phyloP scores from a whole-genome alignment of 805 yeast genomes.

The Cyberlindnera lachancei region DNA sequence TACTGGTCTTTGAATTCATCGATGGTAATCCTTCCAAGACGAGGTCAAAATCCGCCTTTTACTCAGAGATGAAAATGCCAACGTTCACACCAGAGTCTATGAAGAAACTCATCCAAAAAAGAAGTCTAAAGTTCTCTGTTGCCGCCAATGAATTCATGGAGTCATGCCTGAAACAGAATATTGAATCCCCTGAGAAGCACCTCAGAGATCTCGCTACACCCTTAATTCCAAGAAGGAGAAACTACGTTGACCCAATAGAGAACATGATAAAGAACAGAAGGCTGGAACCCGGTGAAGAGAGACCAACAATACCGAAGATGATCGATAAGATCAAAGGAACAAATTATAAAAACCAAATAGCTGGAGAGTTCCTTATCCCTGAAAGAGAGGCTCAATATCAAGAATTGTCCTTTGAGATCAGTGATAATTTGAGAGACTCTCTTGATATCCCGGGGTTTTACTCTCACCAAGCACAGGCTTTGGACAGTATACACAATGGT shows the following conservation, averaged over 20 bases:
- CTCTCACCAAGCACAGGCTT: slow-evolving; percentile 76
- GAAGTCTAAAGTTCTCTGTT: slow-evolving; percentile 45
- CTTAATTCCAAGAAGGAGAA: slow-evolving; percentile 41
- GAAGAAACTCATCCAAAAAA: slow-evolving; percentile 48
- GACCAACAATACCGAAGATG: slow-evolving; percentile 42
- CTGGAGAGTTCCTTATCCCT: slow-evolving; percentile 39
- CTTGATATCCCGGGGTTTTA: slow-evolving; percentile 50
- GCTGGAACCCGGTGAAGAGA: slow-evolving; percentile 19
- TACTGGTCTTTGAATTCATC: slow-evolving; percentile 67
- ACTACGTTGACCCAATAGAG: slow-evolving; percentile 54
- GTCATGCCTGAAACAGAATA: slow-evolving; percentile 22
- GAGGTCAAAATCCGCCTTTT: slow-evolving; percentile 36
- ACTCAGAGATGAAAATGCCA: slow-evolving; percentile 40
- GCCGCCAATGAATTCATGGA: slow-evolving; percentile 32
- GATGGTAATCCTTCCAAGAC: slow-evolving; percentile 53
- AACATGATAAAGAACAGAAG: slow-evolving; percentile 36
- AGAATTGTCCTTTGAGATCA: slow-evolving; percentile 34
- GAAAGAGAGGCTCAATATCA: slow-evolving; percentile 39
- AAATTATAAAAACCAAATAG: slow-evolving; percentile 59
- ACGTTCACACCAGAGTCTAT: slow-evolving; percentile 49
- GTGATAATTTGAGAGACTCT: slow-evolving; percentile 46
- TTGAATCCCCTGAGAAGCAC: slow-evolving; percentile 33
- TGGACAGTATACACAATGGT: slow-evolving; percentile 47
- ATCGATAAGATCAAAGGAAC: slow-evolving; percentile 42
- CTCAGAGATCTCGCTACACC: slow-evolving; percentile 30